Percentiles rank a stretch among this genome's conserved stretches.
Evolutionary conservation across 1,284 basidiomycete species (phyloP).

Genomic region (Peniophora sp.): DNA sequence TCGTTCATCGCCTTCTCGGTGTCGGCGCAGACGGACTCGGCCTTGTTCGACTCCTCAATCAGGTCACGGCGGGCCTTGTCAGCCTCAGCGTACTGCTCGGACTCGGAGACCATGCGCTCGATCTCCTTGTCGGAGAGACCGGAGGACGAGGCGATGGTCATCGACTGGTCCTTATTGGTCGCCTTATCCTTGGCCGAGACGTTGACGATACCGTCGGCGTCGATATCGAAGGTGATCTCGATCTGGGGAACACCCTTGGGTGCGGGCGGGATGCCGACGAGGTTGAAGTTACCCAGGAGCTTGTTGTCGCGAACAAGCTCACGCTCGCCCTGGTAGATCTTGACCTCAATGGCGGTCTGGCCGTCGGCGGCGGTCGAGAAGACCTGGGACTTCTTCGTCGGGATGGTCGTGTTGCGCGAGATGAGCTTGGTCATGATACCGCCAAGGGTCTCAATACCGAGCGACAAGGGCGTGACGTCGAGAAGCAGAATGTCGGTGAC

Average conservation of each 20-base stretch:
- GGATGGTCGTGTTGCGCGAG: constrained; percentile 97
- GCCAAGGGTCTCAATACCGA: constrained; percentile 95
- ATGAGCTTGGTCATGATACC: constrained; percentile 98
- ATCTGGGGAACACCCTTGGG: constrained; percentile 98
- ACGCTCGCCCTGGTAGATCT: constrained; percentile 98
- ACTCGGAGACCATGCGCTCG: constrained; percentile 93
- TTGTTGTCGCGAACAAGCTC: constrained; percentile 98
- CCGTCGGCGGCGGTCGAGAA: constrained; percentile 98
- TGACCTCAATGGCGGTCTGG: constrained; percentile 95
- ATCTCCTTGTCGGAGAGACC: constrained; percentile 96
- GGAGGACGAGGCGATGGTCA: constrained; percentile 96
- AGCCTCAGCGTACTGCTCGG: constrained; percentile 88
- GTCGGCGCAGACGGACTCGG: constrained; percentile 89
- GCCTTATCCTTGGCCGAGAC: constrained; percentile 97
- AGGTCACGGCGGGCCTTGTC: constrained; percentile 85
- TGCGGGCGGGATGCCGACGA: constrained; percentile 94
- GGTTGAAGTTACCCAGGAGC: constrained; percentile 98
- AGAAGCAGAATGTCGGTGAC: constrained; percentile 95
- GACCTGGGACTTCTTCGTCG: constrained; percentile 98
- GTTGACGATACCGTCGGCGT: constrained; percentile 97
- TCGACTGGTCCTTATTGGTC: constrained; percentile 94
- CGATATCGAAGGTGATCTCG: constrained; percentile 98
- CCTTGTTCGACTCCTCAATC: constrained; percentile 97
- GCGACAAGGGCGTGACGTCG: constrained; percentile 91
- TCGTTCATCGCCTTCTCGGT: constrained; percentile 96